Base-by-base conservation (phyloP, 2,329 filamentous ascomycete genomes). In the Ilyonectria mors-panacis region DNA sequence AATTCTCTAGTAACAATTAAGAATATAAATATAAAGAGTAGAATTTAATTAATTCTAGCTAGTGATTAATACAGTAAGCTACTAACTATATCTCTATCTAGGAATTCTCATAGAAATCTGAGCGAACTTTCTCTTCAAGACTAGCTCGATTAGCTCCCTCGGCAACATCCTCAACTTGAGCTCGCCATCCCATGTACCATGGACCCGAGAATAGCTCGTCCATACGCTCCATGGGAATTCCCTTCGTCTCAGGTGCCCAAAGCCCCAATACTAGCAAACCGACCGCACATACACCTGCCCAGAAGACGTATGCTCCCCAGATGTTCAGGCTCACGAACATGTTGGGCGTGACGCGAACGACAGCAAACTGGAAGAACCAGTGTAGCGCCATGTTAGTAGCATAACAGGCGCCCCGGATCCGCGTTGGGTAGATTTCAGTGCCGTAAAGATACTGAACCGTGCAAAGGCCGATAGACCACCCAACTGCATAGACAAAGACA, bases 381-480 rank as follows among this genome's bases (percentile, higher is more conserved):
- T 74, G 72, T 44, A 71, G 69, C 13, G 19, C 53, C 21, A 71
- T 69, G 5, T 80, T 83, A 1, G 61, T 66, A 2, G 83, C 80
- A n/a, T 76, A 76, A 30, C 83, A 82, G 67, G 85, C 82, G 0
- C 83, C 83, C 0, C 83, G 80, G 56, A 85, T 80, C 4, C 79
- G 78, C 64, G 84, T 84, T 1, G 84, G 83, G 77, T 82, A 86
- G 0, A 85, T 72, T 62, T 85, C 83, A 1, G 78, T 78, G 4
- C 80, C 81, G 59, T 72, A 70, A 3, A 72, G 63, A 35, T 72
- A 72, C 4, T 67, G 71, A 44, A 72, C 55, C 0, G 69, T 72
- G 28, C 68, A 72, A 35, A 70, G 56, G 6, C 70, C 70, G 15
- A 72, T 64, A 5, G 70, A 67, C 69, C 67, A 72, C 0, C 70